Base-by-base conservation (phyloP, 352 stramenopile species). In the Phytophthora meadii region DNA sequence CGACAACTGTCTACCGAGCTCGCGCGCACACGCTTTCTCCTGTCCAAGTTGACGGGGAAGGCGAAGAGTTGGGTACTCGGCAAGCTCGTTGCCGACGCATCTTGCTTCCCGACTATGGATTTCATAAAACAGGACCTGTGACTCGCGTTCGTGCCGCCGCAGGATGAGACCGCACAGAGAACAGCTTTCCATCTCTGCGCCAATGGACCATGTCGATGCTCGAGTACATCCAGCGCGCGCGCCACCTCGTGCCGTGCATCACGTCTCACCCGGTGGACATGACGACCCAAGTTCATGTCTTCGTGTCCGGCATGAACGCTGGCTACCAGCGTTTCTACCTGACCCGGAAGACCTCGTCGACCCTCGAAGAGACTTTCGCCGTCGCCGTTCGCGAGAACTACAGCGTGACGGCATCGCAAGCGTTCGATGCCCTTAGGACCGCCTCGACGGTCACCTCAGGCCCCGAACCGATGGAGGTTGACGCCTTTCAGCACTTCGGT, bases 231-330 rank as follows among this genome's bases (percentile, higher is more conserved):
- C n/a, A n/a, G n/a, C n/a, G n/a, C n/a, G n/a, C n/a, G n/a, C n/a
- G n/a, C n/a, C n/a, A n/a, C n/a, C n/a, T n/a, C n/a, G n/a, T n/a
- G n/a, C n/a, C n/a, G n/a, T n/a, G n/a, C n/a, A n/a, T n/a, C n/a
- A n/a, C n/a, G n/a, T n/a, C n/a, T n/a, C n/a, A n/a, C n/a, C n/a
- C 57, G 1, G 17, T 74, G 1, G 55, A 74, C 49, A 64, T 49
- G 65, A 27, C 39, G 15, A 76, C 67, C 0, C 54, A 76, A 28
- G 58, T 73, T 36, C 32, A 62, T 19, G 51, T 48, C 22, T 40
- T 58, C 24, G 40, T 58, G 3, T n/a, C 24, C 5, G 37, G 37
- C 6, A 41, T 58, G 37, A 58, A 58, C 37, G 24, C 51, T 49
- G 37, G 37, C 5, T 25, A 49, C 17, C 51, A 58, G 24, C 36